Evolutionary conservation across 805 yeast species (phyloP), one percentile per base, ranked within the genome.

Genomic region (Wickerhamomyces bovis): DNA sequence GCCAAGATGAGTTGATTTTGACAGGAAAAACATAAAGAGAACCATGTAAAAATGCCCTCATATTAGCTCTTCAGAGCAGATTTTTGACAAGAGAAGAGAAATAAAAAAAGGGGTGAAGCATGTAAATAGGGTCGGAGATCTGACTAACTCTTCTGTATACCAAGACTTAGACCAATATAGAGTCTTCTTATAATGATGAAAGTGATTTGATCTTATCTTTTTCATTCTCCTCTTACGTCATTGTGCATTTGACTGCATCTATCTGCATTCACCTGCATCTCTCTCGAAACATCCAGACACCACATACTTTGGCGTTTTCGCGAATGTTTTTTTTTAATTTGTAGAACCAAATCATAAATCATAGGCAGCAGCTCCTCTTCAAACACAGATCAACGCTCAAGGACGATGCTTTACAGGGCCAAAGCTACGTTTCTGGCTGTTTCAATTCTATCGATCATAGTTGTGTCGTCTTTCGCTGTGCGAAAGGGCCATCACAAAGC

Each of bases 401-500:
- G 7, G 31, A 13, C 15, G 31, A 28, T 28, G 31, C n/a, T 28
- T 28, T 28, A 4, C n/a, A 28, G 20, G 16, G 36, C 20, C 36
- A 33, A 33, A 4, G 10, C 36, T 3, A 33, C 20, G n/a, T 11
- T 33, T 33, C 36, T 33, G 18, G 20, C 36, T 4, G 36, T 16
- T 33, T 9, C 16, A 5, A 33, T 33, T 16, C 20, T n/a, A 20
- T 16, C 20, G 2, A 33, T 33, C 12, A 18, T 33, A 33, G 10
- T 26, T 11, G n/a, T 39, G 15, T 12, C 43, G n/a, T 42, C 46
- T 2, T 28, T 48, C 22, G 44, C 50, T 1, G 42, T 57, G 10
- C 48, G 41, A 12, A 51, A 54, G 10, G 53, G 56, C 31, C 63
- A 58, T 25, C 63, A 57, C 23, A 52, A 42, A 30, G 38, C 44